phyloP scores from a whole-genome alignment of 1,284 basidiomycete species.

The Xerocomus cyaneibrunnescens region DNA sequence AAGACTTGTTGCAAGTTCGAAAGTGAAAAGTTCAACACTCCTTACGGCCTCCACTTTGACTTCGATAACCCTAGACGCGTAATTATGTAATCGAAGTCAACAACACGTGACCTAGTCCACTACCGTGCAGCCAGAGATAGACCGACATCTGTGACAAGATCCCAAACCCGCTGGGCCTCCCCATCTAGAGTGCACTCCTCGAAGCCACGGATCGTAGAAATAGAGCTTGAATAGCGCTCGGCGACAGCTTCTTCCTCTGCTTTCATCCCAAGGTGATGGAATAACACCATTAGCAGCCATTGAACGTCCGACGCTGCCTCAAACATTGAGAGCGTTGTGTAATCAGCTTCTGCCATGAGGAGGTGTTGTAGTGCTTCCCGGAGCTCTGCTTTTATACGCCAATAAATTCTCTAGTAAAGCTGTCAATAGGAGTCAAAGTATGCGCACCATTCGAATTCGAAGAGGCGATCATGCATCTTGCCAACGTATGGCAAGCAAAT shows the following conservation, averaged over 20 bases:
- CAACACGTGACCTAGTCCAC: slow-evolving; percentile 25
- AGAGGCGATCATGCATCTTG: slow-evolving; percentile 66
- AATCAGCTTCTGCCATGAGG: slow-evolving; percentile 64
- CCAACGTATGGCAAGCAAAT: slow-evolving; percentile 68
- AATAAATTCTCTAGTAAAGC: slow-evolving; percentile 1
- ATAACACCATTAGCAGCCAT: slow-evolving; percentile 65
- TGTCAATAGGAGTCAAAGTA: slow-evolving; percentile 1
- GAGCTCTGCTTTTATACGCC: slow-evolving; percentile 39
- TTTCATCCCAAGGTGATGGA: slow-evolving; percentile 62
- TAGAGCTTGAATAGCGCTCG: slow-evolving; percentile 47
- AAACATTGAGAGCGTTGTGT: slow-evolving; percentile 54
- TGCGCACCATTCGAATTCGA: slow-evolving; percentile 34
- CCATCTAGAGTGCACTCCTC: slow-evolving; percentile 48
- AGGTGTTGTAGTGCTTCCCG: slow-evolving; percentile 60
- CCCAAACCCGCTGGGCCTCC: slow-evolving; percentile 55
- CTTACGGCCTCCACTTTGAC: background rate
- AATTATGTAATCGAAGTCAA: slow-evolving; percentile 27
- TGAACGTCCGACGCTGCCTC: slow-evolving; percentile 63
- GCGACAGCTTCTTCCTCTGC: slow-evolving; percentile 56
- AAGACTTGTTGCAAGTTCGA: slow-evolving; percentile 3
- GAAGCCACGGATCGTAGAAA: slow-evolving; percentile 40
- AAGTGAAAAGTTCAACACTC: slow-evolving; percentile 16
- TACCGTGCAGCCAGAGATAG: slow-evolving; percentile 49
- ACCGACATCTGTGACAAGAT: slow-evolving; percentile 58
- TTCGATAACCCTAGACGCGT: slow-evolving; percentile 11